Base-by-base conservation (phyloP, 306 rosid species). In the Castanea crenata region DNA sequence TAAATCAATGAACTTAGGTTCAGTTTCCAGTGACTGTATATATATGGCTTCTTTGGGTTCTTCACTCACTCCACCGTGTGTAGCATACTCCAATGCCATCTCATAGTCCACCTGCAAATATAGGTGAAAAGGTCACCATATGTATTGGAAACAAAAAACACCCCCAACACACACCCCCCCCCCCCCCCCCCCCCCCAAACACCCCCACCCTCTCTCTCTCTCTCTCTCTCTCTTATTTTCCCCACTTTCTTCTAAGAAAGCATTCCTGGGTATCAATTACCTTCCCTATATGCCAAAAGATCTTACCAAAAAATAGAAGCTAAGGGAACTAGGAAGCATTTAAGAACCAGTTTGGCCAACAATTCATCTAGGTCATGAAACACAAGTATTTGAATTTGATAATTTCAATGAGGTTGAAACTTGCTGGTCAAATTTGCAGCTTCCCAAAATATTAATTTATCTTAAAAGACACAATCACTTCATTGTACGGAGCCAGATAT, bases 1-100 rank as follows among this genome's bases (percentile, higher is more conserved):
- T 5, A 95, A 78, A 80, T 92, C 94, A 18, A 91, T 82, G 67
- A 59, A 87, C 83, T 80, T 83, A 62, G 90, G 78, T 64, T 89
- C 89, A 61, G 85, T 83, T 80, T 95, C 94, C 77, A 91, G 58
- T 78, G 99, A 75, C 57, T 89, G 87, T 27, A 95, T 81, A 49
- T 81, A 92, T 76, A 91, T 77, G 27, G 85, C 65, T 85, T 92
- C 92, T 86, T 88, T 86, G 74, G 99, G 94, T 75, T 95, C 98
- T 80, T 92, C 99, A 76, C 93, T 95, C 75, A 90, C 99, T 78
- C 97, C 96, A 82, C 97, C 89, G 59, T 92, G 94, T 61, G 99
- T 88, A 16, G 99, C 99, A 80, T 90, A 95, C 79, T 95, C 99
- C 86, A 92, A 69, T 20, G 97, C 96, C 99, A 95, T 95, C 80